Conservation (phyloP, 2,329 filamentous ascomycete species). For the Colletotrichum cereale region DNA sequence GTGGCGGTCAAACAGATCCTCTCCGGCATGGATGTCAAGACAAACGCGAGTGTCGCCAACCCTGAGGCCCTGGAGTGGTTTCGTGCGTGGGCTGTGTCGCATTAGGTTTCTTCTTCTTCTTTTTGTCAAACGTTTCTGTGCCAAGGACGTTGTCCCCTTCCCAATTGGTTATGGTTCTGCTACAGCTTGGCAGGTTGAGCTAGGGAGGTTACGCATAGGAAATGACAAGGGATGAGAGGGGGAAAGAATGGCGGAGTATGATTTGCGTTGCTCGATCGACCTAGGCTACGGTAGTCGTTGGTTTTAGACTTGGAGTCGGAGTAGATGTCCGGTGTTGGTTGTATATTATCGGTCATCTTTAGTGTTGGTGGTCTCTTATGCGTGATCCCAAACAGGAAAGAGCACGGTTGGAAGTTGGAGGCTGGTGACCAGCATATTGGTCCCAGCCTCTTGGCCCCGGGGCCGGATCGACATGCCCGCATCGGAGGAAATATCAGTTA, state of each 20-base stretch:
- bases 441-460: neutral
- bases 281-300: neutral
- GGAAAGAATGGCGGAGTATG: neutral
- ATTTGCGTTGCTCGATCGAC: neutral
- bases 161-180: neutral
- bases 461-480: conserved; percentile 5
- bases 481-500: neutral
- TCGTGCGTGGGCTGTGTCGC: conserved; percentile 75
- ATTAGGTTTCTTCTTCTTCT: conserved; percentile 49
- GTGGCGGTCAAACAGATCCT: conserved; percentile 97
- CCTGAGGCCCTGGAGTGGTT: conserved; percentile 92
- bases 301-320: neutral
- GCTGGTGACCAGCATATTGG: neutral
- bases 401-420: neutral
- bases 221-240: neutral
- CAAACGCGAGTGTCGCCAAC: conserved; percentile 93
- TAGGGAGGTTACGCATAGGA: neutral
- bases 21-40: conserved; percentile 87
- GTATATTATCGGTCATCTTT: neutral
- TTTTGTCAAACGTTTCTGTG: neutral
- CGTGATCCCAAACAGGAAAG: too few relatives aligned
- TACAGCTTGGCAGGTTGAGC: neutral
- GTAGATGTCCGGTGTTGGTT: neutral
- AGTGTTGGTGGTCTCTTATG: neutral
- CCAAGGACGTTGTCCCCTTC: neutral